A percentile compares a stretch with the other conserved stretches of the same genome.
phyloP scores from a whole-genome alignment of 2,329 filamentous ascomycete genomes.

The Curvularia hawaiiensis region DNA sequence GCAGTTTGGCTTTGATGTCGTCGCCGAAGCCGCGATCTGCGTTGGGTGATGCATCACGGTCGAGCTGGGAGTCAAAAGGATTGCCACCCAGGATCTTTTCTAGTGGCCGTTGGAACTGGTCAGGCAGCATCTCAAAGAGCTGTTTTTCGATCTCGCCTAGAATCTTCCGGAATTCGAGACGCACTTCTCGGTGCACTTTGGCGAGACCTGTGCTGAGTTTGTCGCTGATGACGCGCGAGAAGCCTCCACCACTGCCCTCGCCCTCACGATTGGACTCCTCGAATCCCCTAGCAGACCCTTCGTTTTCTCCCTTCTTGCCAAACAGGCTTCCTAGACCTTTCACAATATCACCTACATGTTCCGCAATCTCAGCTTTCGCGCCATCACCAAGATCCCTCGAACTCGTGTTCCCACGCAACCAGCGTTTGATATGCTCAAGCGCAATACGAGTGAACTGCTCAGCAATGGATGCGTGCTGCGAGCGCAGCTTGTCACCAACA shows the following conservation, averaged over 20 bases:
- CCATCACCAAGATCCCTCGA: conserved; percentile 38
- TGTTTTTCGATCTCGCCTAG: conserved; percentile 38
- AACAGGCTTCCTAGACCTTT: conserved; percentile 37
- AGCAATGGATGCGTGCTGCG: conserved; percentile 34
- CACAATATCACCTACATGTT: conserved; percentile 36
- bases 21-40: conserved; percentile 36
- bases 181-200: conserved; percentile 38
- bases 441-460: conserved; percentile 39
- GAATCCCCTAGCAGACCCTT: conserved; percentile 25
- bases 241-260: conserved; percentile 20
- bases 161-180: conserved; percentile 37
- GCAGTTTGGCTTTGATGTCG: conserved; percentile 36
- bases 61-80: conserved; percentile 37
- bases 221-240: conserved; percentile 36
- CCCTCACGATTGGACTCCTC: conserved; percentile 20
- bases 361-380: conserved; percentile 36
- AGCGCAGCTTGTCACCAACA: conserved; percentile 34
- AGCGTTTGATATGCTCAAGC: conserved; percentile 40
- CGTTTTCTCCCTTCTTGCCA: conserved; percentile 29
- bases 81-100: conserved; percentile 40
- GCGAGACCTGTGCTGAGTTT: conserved; percentile 39
- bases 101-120: conserved; percentile 36
- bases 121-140: conserved; percentile 36
- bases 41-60: conserved; percentile 30
- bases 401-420: conserved; percentile 39